Evolutionary conservation across 2,329 filamentous ascomycete genomes (phyloP).

Genomic region (Fusarium decemcellulare): DNA sequence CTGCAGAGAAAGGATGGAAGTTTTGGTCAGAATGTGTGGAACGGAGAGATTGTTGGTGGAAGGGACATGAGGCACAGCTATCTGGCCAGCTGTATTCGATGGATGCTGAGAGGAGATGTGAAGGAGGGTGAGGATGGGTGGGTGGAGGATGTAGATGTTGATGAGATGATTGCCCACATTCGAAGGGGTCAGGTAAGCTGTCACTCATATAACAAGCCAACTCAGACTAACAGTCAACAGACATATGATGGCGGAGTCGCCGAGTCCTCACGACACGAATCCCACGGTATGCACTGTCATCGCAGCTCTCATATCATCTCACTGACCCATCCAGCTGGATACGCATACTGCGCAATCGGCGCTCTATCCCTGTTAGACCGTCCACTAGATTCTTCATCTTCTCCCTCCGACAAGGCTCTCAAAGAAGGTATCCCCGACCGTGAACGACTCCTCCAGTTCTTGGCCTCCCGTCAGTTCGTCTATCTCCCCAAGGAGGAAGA

Average conservation of each 20-base stretch:
- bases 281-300: slow-evolving; percentile 74
- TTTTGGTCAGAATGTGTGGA: slow-evolving; percentile 85
- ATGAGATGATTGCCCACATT: slow-evolving; percentile 79
- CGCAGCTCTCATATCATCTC: slow-evolving; percentile 1
- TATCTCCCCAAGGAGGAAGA: slow-evolving; percentile 67
- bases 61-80: slow-evolving; percentile 92
- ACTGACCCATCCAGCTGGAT: slow-evolving; percentile 73
- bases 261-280: slow-evolving; percentile 84
- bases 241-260: slow-evolving; percentile 89
- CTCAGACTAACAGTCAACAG: slow-evolving; percentile 56
- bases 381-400: slow-evolving; percentile 56
- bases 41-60: slow-evolving; percentile 77
- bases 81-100: slow-evolving; percentile 84
- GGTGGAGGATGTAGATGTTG: slow-evolving; percentile 81
- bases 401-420: slow-evolving; percentile 45
- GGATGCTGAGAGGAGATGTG: slow-evolving; percentile 80
- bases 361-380: slow-evolving; percentile 83
- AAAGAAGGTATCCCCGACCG: slow-evolving; percentile 54
- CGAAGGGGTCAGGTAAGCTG: slow-evolving; percentile 67
- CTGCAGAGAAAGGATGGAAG: slow-evolving; percentile 90
- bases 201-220: not conserved
- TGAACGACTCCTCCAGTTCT: slow-evolving; percentile 63
- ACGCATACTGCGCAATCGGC: slow-evolving; percentile 89
- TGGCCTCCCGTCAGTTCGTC: slow-evolving; percentile 75
- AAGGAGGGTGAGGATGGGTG: slow-evolving; percentile 64